Percentiles rank a stretch among this genome's conserved stretches.
Conservation (phyloP, 345 rosid genomes). For the Sisymbrium altissimum region DNA sequence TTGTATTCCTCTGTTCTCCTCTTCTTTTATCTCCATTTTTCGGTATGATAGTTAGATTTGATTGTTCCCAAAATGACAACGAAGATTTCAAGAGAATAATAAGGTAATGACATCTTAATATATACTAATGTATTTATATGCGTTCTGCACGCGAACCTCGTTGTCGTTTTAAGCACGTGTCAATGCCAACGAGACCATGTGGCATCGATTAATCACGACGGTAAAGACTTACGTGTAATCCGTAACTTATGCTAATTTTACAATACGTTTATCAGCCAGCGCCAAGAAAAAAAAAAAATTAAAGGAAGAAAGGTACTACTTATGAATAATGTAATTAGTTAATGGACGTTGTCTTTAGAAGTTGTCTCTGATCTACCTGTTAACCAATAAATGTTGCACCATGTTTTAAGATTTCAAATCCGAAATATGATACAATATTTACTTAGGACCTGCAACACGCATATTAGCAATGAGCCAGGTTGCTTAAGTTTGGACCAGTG, state of each 20-base stretch:
- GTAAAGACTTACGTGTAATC: neutral
- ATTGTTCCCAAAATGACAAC: constrained; percentile 2
- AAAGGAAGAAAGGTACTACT: neutral
- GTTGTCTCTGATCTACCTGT: neutral
- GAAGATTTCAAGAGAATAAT: neutral
- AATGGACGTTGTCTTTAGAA: too few relatives aligned
- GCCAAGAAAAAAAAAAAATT: neutral
- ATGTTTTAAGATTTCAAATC: neutral
- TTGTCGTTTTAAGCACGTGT: constrained; percentile 10
- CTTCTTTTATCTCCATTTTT: constrained; percentile 15
- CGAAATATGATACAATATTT: neutral
- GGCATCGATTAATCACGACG: neutral
- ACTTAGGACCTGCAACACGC: neutral
- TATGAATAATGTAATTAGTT: too few relatives aligned
- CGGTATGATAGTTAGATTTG: neutral
- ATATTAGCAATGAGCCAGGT: neutral
- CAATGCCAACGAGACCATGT: neutral
- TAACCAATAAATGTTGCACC: neutral
- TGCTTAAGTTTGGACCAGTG: neutral
- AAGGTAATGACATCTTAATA: neutral
- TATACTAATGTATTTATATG: neutral
- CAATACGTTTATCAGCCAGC: neutral
- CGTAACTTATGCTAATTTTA: neutral
- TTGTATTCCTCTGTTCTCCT: constrained; percentile 70
- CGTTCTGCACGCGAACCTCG: neutral